A percentile compares a stretch with the other conserved stretches of the same genome.
Evolutionary conservation across 2,329 filamentous ascomycete genomes (phyloP).

Genomic region (Aspergillus neotritici): DNA sequence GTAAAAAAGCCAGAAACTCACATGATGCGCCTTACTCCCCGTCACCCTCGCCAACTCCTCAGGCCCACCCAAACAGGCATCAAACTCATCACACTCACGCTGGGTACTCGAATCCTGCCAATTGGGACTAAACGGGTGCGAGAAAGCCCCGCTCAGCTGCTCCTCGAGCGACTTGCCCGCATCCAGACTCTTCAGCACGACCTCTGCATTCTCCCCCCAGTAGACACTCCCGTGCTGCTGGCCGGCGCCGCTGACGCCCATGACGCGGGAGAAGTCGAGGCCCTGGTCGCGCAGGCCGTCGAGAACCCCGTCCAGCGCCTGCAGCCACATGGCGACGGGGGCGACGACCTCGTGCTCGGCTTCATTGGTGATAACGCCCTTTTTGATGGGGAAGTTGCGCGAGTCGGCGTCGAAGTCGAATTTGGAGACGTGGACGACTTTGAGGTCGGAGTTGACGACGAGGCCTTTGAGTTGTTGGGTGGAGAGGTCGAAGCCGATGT

Average conservation of each 20-base stretch:
- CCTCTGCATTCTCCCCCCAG: slow-evolving; percentile 69
- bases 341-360: slow-evolving; percentile 84
- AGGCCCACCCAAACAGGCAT: slow-evolving; percentile 61
- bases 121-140: slow-evolving; percentile 84
- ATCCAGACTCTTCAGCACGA: slow-evolving; percentile 57
- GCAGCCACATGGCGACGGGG: slow-evolving; percentile 89
- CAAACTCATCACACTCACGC: slow-evolving; percentile 82
- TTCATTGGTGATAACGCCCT: slow-evolving; percentile 80
- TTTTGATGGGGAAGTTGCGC: slow-evolving; percentile 69
- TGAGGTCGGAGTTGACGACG: slow-evolving; percentile 75
- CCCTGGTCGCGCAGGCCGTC: slow-evolving; percentile 62
- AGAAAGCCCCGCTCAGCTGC: slow-evolving; percentile 68
- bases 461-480: slow-evolving; percentile 96
- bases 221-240: slow-evolving; percentile 98
- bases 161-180: slow-evolving; percentile 58
- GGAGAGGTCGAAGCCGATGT: slow-evolving; percentile 90
- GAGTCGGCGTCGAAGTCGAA: slow-evolving; percentile 93
- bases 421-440: slow-evolving; percentile 76
- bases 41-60: slow-evolving; percentile 70
- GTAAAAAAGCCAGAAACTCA: slow-evolving; percentile 41
- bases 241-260: slow-evolving; percentile 81
- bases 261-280: slow-evolving; percentile 67
- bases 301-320: slow-evolving; percentile 83
- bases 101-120: slow-evolving; percentile 98
- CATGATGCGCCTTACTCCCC: slow-evolving; percentile 91